A percentile compares a stretch with the other conserved stretches of the same genome.
These are phyloP conservation scores for Metroxylon sagu DNA, from an alignment of 176 grass and related monocot genomes.

Conservation along the genomic window DNA sequence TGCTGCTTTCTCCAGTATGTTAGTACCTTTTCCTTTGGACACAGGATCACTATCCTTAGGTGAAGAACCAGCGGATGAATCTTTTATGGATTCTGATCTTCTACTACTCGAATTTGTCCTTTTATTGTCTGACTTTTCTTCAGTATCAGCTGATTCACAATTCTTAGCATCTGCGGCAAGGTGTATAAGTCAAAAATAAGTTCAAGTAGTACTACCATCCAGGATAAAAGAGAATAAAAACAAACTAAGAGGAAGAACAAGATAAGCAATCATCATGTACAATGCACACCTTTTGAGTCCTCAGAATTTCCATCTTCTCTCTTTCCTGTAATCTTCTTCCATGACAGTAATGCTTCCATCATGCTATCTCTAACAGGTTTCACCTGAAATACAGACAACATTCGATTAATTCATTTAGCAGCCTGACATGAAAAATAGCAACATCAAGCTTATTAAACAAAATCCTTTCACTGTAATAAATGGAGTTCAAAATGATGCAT, in stretches of 20 bases:
- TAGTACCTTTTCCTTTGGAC: slow-evolving; percentile 37
- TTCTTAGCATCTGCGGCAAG: slow-evolving; percentile 51
- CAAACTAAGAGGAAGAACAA: not conserved
- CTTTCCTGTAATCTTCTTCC: slow-evolving; percentile 70
- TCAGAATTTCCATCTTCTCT: slow-evolving; percentile 26
- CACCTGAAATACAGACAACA: slow-evolving; percentile 39
- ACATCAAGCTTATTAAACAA: too few relatives aligned
- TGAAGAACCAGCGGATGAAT: slow-evolving; percentile 36
- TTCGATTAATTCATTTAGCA: too few relatives aligned
- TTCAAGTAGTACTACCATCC: too few relatives aligned
- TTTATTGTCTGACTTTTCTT: slow-evolving; percentile 45
- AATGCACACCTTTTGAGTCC: slow-evolving; percentile 32
- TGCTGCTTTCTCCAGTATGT: slow-evolving; percentile 72
- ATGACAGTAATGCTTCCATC: slow-evolving; percentile 67
- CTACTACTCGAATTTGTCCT: slow-evolving; percentile 22
- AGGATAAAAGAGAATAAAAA: too few relatives aligned
- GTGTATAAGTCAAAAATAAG: not conserved
- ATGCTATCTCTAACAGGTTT: slow-evolving; percentile 96
- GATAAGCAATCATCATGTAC: not conserved
- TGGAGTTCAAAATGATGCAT: too few relatives aligned
- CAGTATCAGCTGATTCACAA: slow-evolving; percentile 41
- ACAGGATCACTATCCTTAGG: slow-evolving; percentile 43
- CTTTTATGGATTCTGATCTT: slow-evolving; percentile 35
- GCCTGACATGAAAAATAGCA: too few relatives aligned
- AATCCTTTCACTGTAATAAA: too few relatives aligned